Percentiles rank a stretch among this genome's conserved stretches.
Evolutionary conservation across 2,329 filamentous ascomycete species (phyloP).

Genomic region (Trichoderma polysporum): DNA sequence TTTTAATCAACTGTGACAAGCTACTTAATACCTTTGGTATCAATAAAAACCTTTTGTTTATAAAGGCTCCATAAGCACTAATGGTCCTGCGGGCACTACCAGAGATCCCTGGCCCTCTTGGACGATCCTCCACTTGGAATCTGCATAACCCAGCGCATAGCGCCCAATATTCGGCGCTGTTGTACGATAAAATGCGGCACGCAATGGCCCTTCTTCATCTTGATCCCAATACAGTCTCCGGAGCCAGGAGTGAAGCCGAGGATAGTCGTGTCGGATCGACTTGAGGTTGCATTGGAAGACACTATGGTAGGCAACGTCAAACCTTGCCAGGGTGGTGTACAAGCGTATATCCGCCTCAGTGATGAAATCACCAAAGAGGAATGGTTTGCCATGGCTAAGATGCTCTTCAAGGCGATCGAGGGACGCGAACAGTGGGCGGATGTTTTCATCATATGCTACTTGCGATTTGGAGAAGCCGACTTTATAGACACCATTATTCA

Average conservation of each 20-base stretch:
- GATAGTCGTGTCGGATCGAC: constrained; percentile 64
- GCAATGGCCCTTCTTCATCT: constrained; percentile 29
- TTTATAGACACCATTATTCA: constrained; percentile 53
- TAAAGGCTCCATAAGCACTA: constrained; percentile 25
- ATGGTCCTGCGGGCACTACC: constrained; percentile 32
- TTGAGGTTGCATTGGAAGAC: constrained; percentile 65
- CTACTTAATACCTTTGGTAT: too few relatives aligned
- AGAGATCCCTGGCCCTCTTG: constrained; percentile 30
- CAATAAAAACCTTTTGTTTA: not conserved
- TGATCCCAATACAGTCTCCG: constrained; percentile 69
- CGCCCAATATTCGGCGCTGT: constrained; percentile 55
- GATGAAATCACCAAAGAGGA: constrained; percentile 61
- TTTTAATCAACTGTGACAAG: too few relatives aligned
- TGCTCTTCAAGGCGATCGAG: constrained; percentile 64
- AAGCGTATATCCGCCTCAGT: constrained; percentile 70
- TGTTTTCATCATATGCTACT: constrained; percentile 62
- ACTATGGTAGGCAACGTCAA: constrained; percentile 67
- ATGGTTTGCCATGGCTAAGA: constrained; percentile 50
- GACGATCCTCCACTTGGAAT: constrained; percentile 29
- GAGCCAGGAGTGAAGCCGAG: constrained; percentile 67
- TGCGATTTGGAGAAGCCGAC: constrained; percentile 67
- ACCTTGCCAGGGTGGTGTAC: constrained; percentile 65
- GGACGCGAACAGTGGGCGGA: constrained; percentile 59
- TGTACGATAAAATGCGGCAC: constrained; percentile 65
- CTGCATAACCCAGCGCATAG: constrained; percentile 35